Base-by-base conservation (phyloP, 371 early-diverging fungal genomes). In the Mucor saturninus region DNA sequence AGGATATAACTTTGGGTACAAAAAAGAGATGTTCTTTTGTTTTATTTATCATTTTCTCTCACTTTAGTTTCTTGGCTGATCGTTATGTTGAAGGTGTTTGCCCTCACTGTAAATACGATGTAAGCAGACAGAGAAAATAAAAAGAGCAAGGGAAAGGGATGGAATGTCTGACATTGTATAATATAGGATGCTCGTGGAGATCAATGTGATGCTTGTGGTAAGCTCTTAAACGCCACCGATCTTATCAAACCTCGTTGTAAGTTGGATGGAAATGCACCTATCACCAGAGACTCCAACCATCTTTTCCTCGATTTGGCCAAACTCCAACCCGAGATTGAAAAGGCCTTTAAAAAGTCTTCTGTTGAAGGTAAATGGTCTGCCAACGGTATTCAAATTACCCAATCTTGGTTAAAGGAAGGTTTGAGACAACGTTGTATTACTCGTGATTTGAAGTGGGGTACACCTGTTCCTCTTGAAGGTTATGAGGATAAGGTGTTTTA, bases 391-490 rank as follows among this genome's bases (percentile, higher is more conserved):
- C 76, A 86, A 40, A 99, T 99, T 66, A 97, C 99, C 5, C 84
- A 91, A 61, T 85, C 92, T 31, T 99, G 99, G 99, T 85, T 99
- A 68, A 90, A 92, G 77, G 97, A 98, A 80, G 99, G 99, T 7
- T 84, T 99, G 61, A 86, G 83, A 63, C 91, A 95, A 50, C 91
- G 99, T 59, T 99, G 99, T 82, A 99, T 99, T 71, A 99, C 99
- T 15, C 93, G 99, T 68, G 99, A 99, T 69, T 82, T 99, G 72
- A 99, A 98, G 76, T 99, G 99, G 99, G 99, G 99, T 55, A 97
- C 97, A 29, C 94, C 97, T 40, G 99, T 99, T 11, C 99, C 99
- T 21, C 73, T 93, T 32, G 78, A 83, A 26, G 95, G 92, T 9
- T 96, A 86, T 67, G 91, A 96, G 66, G 85, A 89, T 53, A 99